Conservation (phyloP, 2,329 filamentous ascomycete genomes). For the Talaromyces atroroseus region DNA sequence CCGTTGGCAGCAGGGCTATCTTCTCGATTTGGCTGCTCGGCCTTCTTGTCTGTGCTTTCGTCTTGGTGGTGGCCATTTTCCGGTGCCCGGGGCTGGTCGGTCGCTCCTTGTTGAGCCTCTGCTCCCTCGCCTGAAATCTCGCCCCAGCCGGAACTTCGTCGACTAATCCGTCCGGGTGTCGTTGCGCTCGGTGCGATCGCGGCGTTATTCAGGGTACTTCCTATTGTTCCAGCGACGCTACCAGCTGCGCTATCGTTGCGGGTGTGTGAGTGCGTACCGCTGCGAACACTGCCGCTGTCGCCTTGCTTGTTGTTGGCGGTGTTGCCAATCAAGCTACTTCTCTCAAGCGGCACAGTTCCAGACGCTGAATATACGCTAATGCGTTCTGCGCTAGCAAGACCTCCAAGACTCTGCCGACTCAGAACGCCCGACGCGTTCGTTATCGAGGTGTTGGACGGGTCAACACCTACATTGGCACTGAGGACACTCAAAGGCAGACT, state of each 20-base stretch:
- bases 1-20: not conserved
- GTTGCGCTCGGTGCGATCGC: conserved; percentile 25
- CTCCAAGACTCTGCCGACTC: conserved; percentile 48
- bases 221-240: conserved; percentile 51
- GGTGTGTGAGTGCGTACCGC: conserved; percentile 69
- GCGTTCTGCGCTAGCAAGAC: conserved; percentile 53
- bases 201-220: conserved; percentile 23
- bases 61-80: not conserved
- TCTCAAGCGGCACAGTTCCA: conserved; percentile 59
- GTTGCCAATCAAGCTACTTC: conserved; percentile 67
- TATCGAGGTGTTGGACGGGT: conserved; percentile 38
- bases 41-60: conserved; percentile 19
- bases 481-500: conserved; percentile 59
- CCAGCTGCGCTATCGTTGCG: conserved; percentile 77
- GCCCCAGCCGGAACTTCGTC: conserved; percentile 42
- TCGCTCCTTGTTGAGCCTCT: conserved; percentile 16
- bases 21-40: conserved; percentile 32
- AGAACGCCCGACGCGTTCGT: conserved; percentile 35
- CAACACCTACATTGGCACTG: conserved; percentile 46
- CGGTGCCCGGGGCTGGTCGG: conserved; percentile 7
- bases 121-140: conserved; percentile 37
- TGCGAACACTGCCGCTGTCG: conserved; percentile 73
- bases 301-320: conserved; percentile 50
- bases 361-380: conserved; percentile 70
- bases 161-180: conserved; percentile 34